Evolutionary conservation across 192 early-diverging fungal genomes (phyloP), one percentile per base, ranked within the genome.

Genomic region (Coemansia sp.): DNA sequence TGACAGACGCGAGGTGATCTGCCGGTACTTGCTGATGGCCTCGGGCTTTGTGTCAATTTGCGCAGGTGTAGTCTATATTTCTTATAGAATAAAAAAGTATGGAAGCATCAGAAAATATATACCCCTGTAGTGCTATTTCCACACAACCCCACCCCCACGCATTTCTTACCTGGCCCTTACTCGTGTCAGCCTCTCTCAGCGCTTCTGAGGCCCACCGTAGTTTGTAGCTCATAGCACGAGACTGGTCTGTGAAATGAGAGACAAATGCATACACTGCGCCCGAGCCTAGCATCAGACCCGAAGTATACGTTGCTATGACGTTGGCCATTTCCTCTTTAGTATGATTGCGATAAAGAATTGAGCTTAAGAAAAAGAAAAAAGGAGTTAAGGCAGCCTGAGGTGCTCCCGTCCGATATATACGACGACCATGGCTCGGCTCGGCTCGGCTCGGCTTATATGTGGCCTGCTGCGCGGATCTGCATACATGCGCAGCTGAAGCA

Each of bases 201-300:
- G 69, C 67, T 11, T 44, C 20, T 6, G 81, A 75, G 3, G 81
- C 81, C 34, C 76, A 62, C 24, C 52, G 66, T 13, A 83, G 70
- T 49, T 70, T 71, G 55, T 75, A 72, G 43, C 75, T 75, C 38
- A 73, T 70, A 20, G 75, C 40, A 16, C 69, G 76, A 3, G 75
- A 62, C 44, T 74, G 70, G 31, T 72, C 81, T 44, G 76, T 75
- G 46, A 78, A 69, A 49, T 72, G 67, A 22, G 81, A 57, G 7
- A 70, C 57, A 40, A 83, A 83, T 43, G 76, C 76, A 49, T 71
- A 83, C 13, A 78, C 73, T 6, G 81, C 73, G 9, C 76, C 81
- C 5, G 68, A 55, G 50, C 81, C 76, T 46, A 83, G 18, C 36
- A 83, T 73, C 12, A 83, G 81, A 2, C 81, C 81, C n/a, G 81